phyloP scores from a whole-genome alignment of 371 early-diverging fungal species.

The Chytridium lagenaria region DNA sequence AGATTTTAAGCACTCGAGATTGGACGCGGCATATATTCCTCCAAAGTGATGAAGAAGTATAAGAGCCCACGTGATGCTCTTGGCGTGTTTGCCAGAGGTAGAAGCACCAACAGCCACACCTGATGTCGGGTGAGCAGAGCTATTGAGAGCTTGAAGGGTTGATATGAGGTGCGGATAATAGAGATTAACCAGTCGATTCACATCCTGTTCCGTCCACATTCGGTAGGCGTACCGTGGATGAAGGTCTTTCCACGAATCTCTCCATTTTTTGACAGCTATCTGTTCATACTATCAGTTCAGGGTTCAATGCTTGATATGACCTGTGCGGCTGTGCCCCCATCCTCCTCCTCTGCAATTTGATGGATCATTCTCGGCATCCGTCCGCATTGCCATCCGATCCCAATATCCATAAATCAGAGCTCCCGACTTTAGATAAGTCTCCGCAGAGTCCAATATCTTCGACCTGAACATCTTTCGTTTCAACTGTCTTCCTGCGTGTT shows the following conservation, averaged over 20 bases:
- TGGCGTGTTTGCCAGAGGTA: not conserved
- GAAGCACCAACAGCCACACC: not conserved
- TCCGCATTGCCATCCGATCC: conserved; percentile 1
- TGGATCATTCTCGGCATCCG: conserved; percentile 11
- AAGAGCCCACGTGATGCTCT: not conserved
- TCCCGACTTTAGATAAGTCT: not conserved
- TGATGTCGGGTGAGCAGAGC: not conserved
- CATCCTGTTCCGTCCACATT: not conserved
- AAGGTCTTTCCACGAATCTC: not conserved
- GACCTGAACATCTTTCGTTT: not conserved
- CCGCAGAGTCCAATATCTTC: conserved; percentile 8
- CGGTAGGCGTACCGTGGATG: not conserved
- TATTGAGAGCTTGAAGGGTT: not conserved
- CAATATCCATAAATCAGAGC: not conserved
- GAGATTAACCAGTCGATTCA: not conserved
- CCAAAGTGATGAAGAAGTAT: not conserved
- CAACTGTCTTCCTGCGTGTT: not conserved
- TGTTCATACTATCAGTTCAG: not conserved
- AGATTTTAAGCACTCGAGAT: not conserved
- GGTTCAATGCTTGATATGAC: not conserved
- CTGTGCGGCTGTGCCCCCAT: not conserved
- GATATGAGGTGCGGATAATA: not conserved
- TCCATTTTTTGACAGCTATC: not conserved
- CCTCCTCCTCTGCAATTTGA: not conserved
- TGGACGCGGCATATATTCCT: not conserved